Base-by-base conservation (phyloP, 2,329 filamentous ascomycete genomes). In the Tolypocladium nubicola region DNA sequence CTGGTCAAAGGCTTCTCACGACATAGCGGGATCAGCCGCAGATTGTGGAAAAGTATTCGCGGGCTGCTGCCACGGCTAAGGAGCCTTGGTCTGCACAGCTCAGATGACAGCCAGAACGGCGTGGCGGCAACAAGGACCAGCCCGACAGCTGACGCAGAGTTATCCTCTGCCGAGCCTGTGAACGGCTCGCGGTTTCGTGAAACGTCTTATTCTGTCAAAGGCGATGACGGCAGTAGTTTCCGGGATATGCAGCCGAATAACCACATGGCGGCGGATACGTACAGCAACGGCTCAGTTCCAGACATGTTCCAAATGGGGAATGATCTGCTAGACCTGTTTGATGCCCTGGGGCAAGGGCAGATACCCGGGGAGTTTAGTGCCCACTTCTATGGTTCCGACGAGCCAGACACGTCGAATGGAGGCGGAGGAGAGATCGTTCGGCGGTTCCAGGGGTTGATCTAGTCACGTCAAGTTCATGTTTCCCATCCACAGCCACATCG, bases 41-140 rank as follows among this genome's bases (percentile, higher is more conserved):
- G 73, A 0, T 56, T 72, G 0, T 74, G 71, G 71, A 70, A 69
- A 19, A 72, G 65, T 23, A 71, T 75, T 11, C 62, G 68, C 0
- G 68, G 67, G 0, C 57, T 73, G 23, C 62, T 73, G 6, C 70
- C 71, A 0, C 60, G 68, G 1, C 60, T 74, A 26, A 65, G 61
- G 33, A 63, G 59, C 0, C 61, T 72, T 1, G 66, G 65, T 0
- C 52, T 70, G 8, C 59, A 62, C 3, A 52, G 60, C 6, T 53
- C 56, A 1, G 64, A 63, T 0, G 62, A 54, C 1, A 52, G 58
- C 21, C 56, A 57, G 2, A 23, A 43, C 0, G 53, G 49, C 5
- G 21, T n/a, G 40, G 16, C 37, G 16, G 40, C 38, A 11, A 13
- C 26, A 21, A 35, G 37, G 14, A 30, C 5, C 5, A 38, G 26